Conservation (phyloP, 1,284 basidiomycete genomes). For the Ceratobasidium sp. region DNA sequence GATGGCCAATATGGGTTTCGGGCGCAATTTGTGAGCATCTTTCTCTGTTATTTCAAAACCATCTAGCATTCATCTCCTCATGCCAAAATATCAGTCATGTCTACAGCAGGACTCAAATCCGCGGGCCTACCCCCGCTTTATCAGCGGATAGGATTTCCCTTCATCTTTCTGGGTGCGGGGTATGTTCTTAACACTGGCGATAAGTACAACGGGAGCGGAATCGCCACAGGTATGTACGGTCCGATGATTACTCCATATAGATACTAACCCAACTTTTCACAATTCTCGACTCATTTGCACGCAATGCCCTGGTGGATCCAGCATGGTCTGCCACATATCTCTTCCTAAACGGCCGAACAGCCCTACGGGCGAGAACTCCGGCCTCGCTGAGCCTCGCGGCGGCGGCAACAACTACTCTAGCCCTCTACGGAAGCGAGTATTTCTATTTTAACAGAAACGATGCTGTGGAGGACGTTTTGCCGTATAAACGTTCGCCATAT, state of each 20-base stretch:
- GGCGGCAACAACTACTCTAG: conserved; percentile 57
- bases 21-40: conserved; percentile 38
- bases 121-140: conserved; percentile 44
- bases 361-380: conserved; percentile 57
- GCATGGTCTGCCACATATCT: conserved; percentile 66
- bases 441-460: conserved; percentile 52
- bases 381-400: conserved; percentile 58
- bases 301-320: conserved; percentile 48
- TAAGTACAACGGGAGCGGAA: conserved; percentile 62
- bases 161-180: conserved; percentile 63
- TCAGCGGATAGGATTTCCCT: conserved; percentile 61
- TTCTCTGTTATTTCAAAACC: neutral
- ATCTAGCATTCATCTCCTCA: neutral
- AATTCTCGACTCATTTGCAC: neutral
- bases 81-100: conserved; percentile 27
- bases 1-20: conserved; percentile 43
- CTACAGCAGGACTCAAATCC: conserved; percentile 30
- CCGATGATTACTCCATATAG: neutral
- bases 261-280: neutral
- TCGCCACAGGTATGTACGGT: conserved; percentile 59
- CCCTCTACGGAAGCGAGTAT: conserved; percentile 63
- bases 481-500: conserved; percentile 34
- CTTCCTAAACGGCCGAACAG: conserved; percentile 59
- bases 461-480: conserved; percentile 35
- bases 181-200: conserved; percentile 63